Base-by-base conservation (phyloP, 2,329 filamentous ascomycete genomes). In the Fusarium guadeloupense region DNA sequence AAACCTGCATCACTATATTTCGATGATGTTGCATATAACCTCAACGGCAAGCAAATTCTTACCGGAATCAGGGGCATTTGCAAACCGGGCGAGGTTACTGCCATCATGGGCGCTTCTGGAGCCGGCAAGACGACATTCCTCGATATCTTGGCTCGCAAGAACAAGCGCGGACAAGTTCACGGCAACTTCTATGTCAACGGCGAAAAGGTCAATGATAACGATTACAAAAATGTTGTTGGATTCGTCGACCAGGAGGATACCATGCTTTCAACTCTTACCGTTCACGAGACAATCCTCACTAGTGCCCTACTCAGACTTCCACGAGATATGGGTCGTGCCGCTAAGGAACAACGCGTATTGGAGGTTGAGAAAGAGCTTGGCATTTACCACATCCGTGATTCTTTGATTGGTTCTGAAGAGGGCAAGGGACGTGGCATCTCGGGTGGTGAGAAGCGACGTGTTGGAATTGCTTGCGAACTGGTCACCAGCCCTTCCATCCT, bases 181-280 rank as follows among this genome's bases (percentile, higher is more conserved):
- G 96, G 96, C 17, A 86, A 94, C 56, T 96, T 97, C 70, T 95
- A 89, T 70, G 88, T 99, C 70, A 98, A 98, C 66, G 96, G 95
- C 28, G 92, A 98, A 74, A 94, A 91, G 74, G 88, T 98, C 31
- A 82, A 81, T 26, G 92, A 97, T 73, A 76, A 85, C 25, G 92
- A 97, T 61, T 99, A 95, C 78, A 92, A 91, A 72, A 93, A 87
- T 59, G 92, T 98, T 45, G 90, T 97, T 64, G 95, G 96, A 19
- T 99, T 98, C 69, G 95, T 99, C 34, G 95, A 99, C 69, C 95
- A 99, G 77, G 95, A 99, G 72, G 95, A 99, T 72, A 96, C 94
- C 6, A 94, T 99, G 88, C 83, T 99, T 37, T 89, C 95, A 0
- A 99, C 95, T 1, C 81, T 99, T 66, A 99, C 95, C 0, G 95